These are phyloP conservation scores for Conidiobolus coronatus DNA, from an alignment of 371 early-diverging fungal genomes.

Conservation along the genomic window DNA sequence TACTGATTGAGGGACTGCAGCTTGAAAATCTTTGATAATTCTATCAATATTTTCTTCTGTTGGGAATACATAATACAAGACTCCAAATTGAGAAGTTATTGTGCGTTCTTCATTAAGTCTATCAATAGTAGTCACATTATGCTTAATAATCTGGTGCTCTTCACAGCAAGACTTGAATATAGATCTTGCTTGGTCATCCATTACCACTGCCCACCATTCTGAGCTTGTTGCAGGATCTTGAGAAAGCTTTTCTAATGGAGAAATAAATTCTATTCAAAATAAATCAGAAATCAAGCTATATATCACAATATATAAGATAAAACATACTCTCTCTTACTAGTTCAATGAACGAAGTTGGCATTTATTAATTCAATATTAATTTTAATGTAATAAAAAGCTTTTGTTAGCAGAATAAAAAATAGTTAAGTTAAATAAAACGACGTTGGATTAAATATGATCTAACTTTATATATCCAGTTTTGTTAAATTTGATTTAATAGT, in stretches of 20 bases:
- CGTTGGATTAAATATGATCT: too few species aligned
- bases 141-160: slow-evolving; percentile 80
- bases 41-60: slow-evolving; percentile 57
- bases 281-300: too few species aligned
- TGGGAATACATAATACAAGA: slow-evolving; percentile 8
- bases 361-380: background rate
- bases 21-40: slow-evolving; percentile 76
- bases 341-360: background rate
- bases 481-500: too few species aligned
- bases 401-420: background rate
- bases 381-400: background rate
- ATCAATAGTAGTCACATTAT: slow-evolving; percentile 62
- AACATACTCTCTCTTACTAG: background rate
- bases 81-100: background rate
- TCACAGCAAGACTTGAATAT: slow-evolving; percentile 71
- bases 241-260: too few species aligned
- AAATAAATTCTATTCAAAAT: background rate
- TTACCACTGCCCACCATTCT: slow-evolving; percentile 74
- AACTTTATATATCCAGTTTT: too few species aligned
- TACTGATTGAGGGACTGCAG: slow-evolving; percentile 46
- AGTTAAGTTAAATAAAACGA: background rate
- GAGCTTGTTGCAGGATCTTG: too few species aligned
- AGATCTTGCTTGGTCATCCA: slow-evolving; percentile 61
- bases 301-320: too few species aligned
- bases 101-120: background rate